Base-by-base conservation (phyloP, 306 rosid species). In the Rosa chinensis region DNA sequence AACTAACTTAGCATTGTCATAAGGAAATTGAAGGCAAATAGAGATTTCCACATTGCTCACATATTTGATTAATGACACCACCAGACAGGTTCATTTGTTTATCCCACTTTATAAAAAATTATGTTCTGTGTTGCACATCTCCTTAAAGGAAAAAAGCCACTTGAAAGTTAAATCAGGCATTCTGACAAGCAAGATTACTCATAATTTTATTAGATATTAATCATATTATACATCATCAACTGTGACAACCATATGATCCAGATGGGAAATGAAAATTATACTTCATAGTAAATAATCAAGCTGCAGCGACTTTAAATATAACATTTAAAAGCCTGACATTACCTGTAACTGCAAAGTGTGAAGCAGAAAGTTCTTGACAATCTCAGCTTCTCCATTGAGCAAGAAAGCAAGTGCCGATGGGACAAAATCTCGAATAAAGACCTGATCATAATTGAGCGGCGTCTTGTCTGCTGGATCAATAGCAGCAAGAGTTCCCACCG, bases 261-360 rank as follows among this genome's bases (percentile, higher is more conserved):
- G 18, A 25, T 43, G 18, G 11, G 14, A 42, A 75, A 75, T 59
- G 58, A 75, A 21, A 43, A 23, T 43, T 43, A 23, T 59, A 70
- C 32, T 42, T 25, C 35, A 17, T 17, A 3, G 32, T 18, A 53
- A 6, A 47, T 14, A 42, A 11, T 6, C 50, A 68, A 28, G 32
- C n/a, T 25, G n/a, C n/a, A 11, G 10, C 6, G 44, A 28, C 67
- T 45, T 56, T 56, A 70, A 32, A 77, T 35, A 76, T 72, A 72
- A 9, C 13, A 40, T 63, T 9, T 40, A 70, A 62, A 71, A 55
- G 18, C 63, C 70, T 13, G 59, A 64, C 68, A 72, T 62, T 87
- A 94, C 98, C 97, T 94, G 97, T 81, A 94, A 84, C 68, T 92
- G 93, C 87, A 94, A 85, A 13, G 98, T 94, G 85, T 89, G 96